A percentile compares a stretch with the other conserved stretches of the same genome.
Evolutionary conservation across 768 basidiomycete genomes (phyloP).

Genomic region (Russula dissimulans): DNA sequence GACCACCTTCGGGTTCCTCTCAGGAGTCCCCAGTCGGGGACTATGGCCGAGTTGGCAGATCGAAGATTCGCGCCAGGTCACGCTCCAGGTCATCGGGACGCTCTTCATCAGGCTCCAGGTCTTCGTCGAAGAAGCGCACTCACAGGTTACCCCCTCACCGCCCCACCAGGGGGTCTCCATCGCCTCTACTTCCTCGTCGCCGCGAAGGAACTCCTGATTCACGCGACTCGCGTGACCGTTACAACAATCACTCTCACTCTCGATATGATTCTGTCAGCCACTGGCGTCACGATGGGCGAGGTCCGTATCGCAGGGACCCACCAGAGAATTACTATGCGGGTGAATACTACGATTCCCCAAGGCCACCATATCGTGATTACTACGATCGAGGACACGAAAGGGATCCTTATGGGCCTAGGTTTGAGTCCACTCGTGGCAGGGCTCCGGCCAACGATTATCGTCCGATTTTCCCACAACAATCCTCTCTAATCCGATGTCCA

Average conservation of each 20-base stretch:
- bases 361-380: slow-evolving; percentile 4
- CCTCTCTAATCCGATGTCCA: slow-evolving; percentile 12
- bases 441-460: slow-evolving; percentile 16
- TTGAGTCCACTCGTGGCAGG: slow-evolving; percentile 4
- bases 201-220: slow-evolving; percentile 10
- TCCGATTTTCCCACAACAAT: slow-evolving; percentile 20
- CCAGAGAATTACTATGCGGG: neutral
- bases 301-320: slow-evolving; percentile 11
- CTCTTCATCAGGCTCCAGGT: slow-evolving; percentile 17
- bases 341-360: slow-evolving; percentile 9
- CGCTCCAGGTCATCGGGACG: slow-evolving; percentile 9
- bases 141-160: slow-evolving; percentile 16
- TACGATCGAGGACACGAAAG: slow-evolving; percentile 13
- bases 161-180: slow-evolving; percentile 6
- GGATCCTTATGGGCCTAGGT: slow-evolving; percentile 11
- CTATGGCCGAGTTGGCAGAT: slow-evolving; percentile 1
- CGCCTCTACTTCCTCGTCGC: slow-evolving; percentile 8
- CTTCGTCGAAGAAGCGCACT: slow-evolving; percentile 12
- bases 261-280: slow-evolving; percentile 7
- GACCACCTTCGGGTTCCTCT: slow-evolving; percentile 6
- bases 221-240: slow-evolving; percentile 1
- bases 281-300: slow-evolving; percentile 11
- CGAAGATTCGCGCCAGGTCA: slow-evolving; percentile 3
- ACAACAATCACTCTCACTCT: neutral
- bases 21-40: slow-evolving; percentile 6